These are phyloP conservation scores for Coemansia sp. DNA, from an alignment of 371 early-diverging fungal genomes.

Conservation along the genomic window DNA sequence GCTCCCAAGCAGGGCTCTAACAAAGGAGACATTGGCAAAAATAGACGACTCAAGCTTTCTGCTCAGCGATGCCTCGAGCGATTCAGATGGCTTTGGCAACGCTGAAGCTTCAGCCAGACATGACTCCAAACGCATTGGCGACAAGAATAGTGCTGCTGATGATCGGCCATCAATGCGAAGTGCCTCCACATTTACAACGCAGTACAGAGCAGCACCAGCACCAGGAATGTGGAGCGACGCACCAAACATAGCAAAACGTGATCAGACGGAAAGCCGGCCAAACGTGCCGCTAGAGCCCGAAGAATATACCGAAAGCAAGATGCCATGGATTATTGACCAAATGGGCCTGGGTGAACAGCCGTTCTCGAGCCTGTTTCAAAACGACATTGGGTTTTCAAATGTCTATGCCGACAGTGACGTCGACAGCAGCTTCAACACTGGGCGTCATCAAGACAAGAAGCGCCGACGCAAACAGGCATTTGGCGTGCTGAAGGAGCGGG, in stretches of 20 bases:
- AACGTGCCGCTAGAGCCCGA: constrained; percentile 48
- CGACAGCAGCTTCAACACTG: neutral
- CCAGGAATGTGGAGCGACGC: constrained; percentile 38
- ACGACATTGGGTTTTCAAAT: constrained; percentile 17
- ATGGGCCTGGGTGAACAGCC: constrained; percentile 48
- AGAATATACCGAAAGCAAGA: constrained; percentile 16
- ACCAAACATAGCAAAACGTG: neutral
- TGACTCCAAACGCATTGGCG: neutral
- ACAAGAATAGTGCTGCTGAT: neutral
- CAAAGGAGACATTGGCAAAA: constrained; percentile 2
- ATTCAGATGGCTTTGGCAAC: neutral
- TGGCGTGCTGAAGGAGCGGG: constrained; percentile 32
- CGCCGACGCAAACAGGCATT: constrained; percentile 45
- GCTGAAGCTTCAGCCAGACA: neutral
- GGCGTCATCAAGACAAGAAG: constrained; percentile 6
- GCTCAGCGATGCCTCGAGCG: constrained; percentile 7
- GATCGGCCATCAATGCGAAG: constrained; percentile 3
- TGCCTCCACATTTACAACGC: constrained; percentile 28
- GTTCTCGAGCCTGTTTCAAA: constrained; percentile 35
- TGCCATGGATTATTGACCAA: constrained; percentile 47
- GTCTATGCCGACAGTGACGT: constrained; percentile 11
- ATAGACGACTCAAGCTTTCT: constrained; percentile 9
- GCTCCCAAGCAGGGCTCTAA: neutral
- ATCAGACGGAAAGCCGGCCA: neutral
- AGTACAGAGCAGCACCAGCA: constrained; percentile 27